These are phyloP conservation scores for Fusarium miscanthi DNA, from an alignment of 2,329 filamentous ascomycete species.

Conservation along the genomic window DNA sequence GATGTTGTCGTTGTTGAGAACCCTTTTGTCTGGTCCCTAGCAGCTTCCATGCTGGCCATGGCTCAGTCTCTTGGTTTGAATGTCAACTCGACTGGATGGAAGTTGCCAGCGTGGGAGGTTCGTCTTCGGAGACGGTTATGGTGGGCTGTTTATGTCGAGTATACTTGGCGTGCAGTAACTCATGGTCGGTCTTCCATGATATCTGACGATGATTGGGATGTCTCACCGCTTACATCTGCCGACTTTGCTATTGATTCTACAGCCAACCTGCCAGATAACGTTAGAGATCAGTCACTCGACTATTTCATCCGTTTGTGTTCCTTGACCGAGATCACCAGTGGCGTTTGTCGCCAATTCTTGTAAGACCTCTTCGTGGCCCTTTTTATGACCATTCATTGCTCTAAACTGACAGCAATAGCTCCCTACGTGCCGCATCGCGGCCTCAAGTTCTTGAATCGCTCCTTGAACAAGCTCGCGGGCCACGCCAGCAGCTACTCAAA, in stretches of 20 bases:
- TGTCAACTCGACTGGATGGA: not conserved
- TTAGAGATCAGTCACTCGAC: not conserved
- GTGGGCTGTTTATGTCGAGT: constrained; percentile 5
- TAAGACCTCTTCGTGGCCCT: not conserved
- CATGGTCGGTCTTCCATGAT: not conserved
- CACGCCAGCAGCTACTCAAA: not conserved
- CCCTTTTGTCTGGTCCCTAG: not conserved
- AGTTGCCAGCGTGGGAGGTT: not conserved
- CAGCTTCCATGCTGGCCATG: not conserved
- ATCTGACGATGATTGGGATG: not conserved
- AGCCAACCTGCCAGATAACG: not conserved
- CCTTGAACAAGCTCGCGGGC: not conserved
- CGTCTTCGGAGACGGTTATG: not conserved
- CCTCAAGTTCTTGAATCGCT: not conserved
- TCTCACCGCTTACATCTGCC: not conserved
- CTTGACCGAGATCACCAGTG: not conserved
- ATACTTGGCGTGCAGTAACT: not conserved
- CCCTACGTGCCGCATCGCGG: not conserved
- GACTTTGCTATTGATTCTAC: not conserved
- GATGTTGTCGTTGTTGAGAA: not conserved
- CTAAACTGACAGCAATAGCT: not conserved
- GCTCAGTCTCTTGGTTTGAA: not conserved
- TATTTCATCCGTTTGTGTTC: not conserved
- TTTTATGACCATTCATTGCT: accelerated
- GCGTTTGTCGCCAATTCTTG: constrained; percentile 6